Percentiles rank a stretch among this genome's conserved stretches.
phyloP scores from a whole-genome alignment of 2,329 filamentous ascomycete genomes.

The Cadophora sp. region DNA sequence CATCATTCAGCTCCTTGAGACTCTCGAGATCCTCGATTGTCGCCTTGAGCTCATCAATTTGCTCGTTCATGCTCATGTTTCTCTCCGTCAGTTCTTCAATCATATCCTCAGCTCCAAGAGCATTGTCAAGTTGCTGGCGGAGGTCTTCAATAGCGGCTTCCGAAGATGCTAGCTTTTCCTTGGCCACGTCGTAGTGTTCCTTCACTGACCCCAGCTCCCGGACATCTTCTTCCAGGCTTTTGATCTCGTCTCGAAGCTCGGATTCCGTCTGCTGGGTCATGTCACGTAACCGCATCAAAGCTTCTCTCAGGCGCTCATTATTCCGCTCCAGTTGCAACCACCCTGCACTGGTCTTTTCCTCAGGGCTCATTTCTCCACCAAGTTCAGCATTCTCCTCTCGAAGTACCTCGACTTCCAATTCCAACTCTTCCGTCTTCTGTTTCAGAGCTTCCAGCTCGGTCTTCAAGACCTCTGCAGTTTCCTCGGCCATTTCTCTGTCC shows the following conservation, averaged over 20 bases:
- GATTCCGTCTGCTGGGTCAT: slow-evolving; percentile 85
- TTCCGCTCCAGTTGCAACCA: slow-evolving; percentile 92
- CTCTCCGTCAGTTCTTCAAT: slow-evolving; percentile 90
- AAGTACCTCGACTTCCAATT: slow-evolving; percentile 86
- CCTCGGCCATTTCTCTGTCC: slow-evolving; percentile 96
- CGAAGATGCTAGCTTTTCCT: slow-evolving; percentile 74
- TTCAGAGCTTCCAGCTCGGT: slow-evolving; percentile 81
- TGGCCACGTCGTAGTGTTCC: slow-evolving; percentile 71
- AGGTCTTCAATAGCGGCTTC: slow-evolving; percentile 84
- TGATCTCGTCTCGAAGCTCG: slow-evolving; percentile 78
- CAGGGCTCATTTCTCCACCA: slow-evolving; percentile 82
- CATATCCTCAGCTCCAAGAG: slow-evolving; percentile 88
- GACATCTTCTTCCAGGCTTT: slow-evolving; percentile 74
- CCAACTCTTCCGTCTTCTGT: slow-evolving; percentile 79
- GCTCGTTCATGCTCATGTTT: slow-evolving; percentile 82
- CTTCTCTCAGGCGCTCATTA: slow-evolving; percentile 86
- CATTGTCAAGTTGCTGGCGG: slow-evolving; percentile 88
- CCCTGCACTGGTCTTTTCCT: slow-evolving; percentile 84
- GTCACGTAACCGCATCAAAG: slow-evolving; percentile 83
- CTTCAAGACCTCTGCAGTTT: slow-evolving; percentile 83
- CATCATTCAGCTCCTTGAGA: slow-evolving; percentile 90
- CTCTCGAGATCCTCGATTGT: slow-evolving; percentile 88
- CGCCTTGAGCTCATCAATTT: slow-evolving; percentile 81
- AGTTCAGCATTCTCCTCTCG: slow-evolving; percentile 87
- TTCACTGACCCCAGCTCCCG: slow-evolving; percentile 71